Evolutionary conservation across 139 green algal species (phyloP), one percentile per base, ranked within the genome.

Genomic region (Mychonastes homosphaera): DNA sequence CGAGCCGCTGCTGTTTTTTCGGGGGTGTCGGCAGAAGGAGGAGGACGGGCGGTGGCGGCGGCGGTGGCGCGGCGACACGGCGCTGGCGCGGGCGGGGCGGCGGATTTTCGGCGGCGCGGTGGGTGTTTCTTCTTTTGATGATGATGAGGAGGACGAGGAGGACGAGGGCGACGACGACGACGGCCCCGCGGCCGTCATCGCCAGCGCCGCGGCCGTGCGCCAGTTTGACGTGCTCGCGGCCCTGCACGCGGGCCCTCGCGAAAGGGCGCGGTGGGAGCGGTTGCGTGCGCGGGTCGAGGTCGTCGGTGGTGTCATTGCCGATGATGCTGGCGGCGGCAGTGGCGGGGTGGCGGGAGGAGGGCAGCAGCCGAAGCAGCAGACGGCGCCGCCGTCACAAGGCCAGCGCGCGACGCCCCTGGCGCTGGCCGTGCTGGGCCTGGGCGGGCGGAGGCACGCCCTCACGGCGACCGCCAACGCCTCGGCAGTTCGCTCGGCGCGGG

Each of bases 221-320:
- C 72, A 81, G 47, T 81, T 84, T 54, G 56, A 79, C 40, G 52
- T 29, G 32, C 67, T 84, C 9, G 5, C 81, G 60, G 43, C 44
- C n/a, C 39, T 63, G 48, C 69, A 64, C 51, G 61, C 36, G 0
- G 76, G 76, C 2, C 61, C 63, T 0, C 53, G 27, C 0, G 76
- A 84, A 35, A 32, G 45, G 62, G 4, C n/a, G 27, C 54, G 69
- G 30, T 72, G 69, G 73, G 39, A 56, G 21, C n/a, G 58, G 44
- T 62, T 70, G 46, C 48, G 38, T 38, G 23, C 34, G 33, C 68
- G 47, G 30, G 26, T 76, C 21, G 18, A 33, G 13, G 48, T 73
- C 21, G 53, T 51, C 8, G 19, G 33, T 6, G 26, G 15, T 18
- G 45, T 18, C 23, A 15, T 32, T 6, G 26, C 6, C 21, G 16